Base-by-base conservation (phyloP, 2,329 filamentous ascomycete species). In the Coleophoma crateriformis region DNA sequence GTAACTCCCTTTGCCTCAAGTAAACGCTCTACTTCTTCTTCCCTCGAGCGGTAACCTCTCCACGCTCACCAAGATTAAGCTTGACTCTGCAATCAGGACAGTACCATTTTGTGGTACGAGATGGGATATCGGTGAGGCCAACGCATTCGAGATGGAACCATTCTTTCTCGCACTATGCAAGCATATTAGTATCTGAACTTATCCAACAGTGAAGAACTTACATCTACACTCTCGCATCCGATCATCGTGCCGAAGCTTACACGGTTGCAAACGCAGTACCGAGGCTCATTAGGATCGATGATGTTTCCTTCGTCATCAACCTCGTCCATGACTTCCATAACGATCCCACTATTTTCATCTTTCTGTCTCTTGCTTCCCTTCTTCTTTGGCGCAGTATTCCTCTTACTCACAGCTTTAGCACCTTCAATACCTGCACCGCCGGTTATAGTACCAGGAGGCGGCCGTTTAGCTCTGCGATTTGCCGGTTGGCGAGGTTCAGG, bases 141-240 rank as follows among this genome's bases (percentile, higher is more conserved):
- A 94, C 85, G 61, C 88, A 94, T 55, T 83, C 81, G 38, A 94
- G 75, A 64, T 94, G 88, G 65, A 92, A 94, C 88, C 88, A 94
- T 67, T 92, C 87, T 54, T 82, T 82, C 59, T 88, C 84, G 69
- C 88, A 94, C 68, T 87, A 72, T 33, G 32, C 2, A 43, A 35
- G 19, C 38, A 46, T 17, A 22, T 17, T 19, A 20, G n/a, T 35
- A 53, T 65, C 51, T 64, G 52, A 32, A 44, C 15, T 13, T n/a
- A 44, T 3, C 20, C 14, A 4, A 27, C 44, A 48, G 45, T 15
- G 38, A 39, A 45, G 35, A 42, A 59, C 82, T 79, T 71, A 88
- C 85, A 68, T 88, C 84, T 41, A 80, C 73, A 60, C 90, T 90
- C 61, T 92, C 88, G 67, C 88, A 94, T 53, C 82, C 80, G 64